Evolutionary conservation across 768 basidiomycete species (phyloP).

Genomic region (Amanita rimosa): DNA sequence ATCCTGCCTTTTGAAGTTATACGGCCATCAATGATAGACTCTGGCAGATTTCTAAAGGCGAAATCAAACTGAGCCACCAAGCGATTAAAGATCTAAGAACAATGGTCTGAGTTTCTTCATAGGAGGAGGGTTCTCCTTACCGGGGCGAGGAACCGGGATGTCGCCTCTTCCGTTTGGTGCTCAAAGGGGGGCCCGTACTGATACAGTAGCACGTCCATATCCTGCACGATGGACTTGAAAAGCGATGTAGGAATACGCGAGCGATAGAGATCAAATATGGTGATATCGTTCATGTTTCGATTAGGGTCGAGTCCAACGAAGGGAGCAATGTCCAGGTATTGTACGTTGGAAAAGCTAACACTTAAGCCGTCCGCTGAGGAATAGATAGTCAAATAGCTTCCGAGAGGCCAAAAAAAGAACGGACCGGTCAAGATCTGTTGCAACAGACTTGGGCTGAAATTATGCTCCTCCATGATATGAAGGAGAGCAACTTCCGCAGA

Average conservation of each 20-base stretch:
- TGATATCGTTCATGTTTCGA: constrained; percentile 9
- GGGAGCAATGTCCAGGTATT: constrained; percentile 10
- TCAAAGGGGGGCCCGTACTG: constrained; percentile 12
- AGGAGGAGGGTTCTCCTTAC: constrained; percentile 7
- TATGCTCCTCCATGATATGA: not conserved
- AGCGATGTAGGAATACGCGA: constrained; percentile 15
- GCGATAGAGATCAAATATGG: constrained; percentile 12
- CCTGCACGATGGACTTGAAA: constrained; percentile 13
- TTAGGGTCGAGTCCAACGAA: constrained; percentile 12
- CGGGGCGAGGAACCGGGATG: constrained; percentile 14
- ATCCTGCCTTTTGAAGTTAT: constrained; percentile 3
- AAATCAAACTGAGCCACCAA: constrained; percentile 11
- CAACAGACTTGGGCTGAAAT: not conserved
- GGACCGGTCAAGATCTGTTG: not conserved
- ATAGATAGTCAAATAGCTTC: not conserved
- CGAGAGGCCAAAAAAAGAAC: not conserved
- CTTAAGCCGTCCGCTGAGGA: not conserved
- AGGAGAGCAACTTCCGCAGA: not conserved
- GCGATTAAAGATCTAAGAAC: constrained; percentile 12
- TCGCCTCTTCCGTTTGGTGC: constrained; percentile 13
- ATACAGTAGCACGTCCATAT: constrained; percentile 12
- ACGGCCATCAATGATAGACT: constrained; percentile 9
- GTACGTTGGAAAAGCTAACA: not conserved
- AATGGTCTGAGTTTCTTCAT: constrained; percentile 8
- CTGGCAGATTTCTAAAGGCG: constrained; percentile 13